Base-by-base conservation (phyloP, 495 filamentous ascomycete genomes). In the Poronia punctata region DNA sequence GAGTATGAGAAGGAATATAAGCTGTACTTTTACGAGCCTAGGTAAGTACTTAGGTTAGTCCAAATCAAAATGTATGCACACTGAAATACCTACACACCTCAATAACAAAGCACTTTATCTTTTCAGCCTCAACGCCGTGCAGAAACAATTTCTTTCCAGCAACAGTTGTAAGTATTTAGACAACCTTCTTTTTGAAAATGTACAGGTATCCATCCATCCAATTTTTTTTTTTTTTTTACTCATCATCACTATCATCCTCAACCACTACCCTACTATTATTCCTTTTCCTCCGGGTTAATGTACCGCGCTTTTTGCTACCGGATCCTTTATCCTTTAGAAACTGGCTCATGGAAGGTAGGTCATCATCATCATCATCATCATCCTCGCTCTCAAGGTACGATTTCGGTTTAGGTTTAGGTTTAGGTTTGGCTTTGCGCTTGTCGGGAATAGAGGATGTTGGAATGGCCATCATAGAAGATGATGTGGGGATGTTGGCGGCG, bases 311-410 rank as follows among this genome's bases (percentile, higher is more conserved):
- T n/a, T 21, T 40, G 29, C 31, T 34, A 9, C 14, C 20, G n/a
- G 26, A 26, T 30, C 17, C 30, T 15, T 28, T 55, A 12, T 37
- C 46, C 15, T 33, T 41, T 7, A 59, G 40, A 12, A 70, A 27
- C 19, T 56, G 52, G 23, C 41, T 56, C 38, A 71, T 45, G 24
- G 65, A 61, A 14, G 64, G 61, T 35, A 68, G 50, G 1, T 54
- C 61, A 11, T 60, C 62, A 35, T 66, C 61, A 21, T 60, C 60
- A 28, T 57, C 57, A 27, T 52, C 45, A 22, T 40, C 51, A 14
- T 60, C 62, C 30, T 68, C 59, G 6, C 60, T 65, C 4, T 43
- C 16, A 1, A 34, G 20, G 18, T 65, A 62, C 16, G 38, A 36
- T 4, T 54, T 53, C 3, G 62, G 65, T 24, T 61, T 50, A 23